A percentile compares a stretch with the other conserved stretches of the same genome.
Conservation (phyloP, 352 stramenopile genomes). For the Globisporangium solare region DNA sequence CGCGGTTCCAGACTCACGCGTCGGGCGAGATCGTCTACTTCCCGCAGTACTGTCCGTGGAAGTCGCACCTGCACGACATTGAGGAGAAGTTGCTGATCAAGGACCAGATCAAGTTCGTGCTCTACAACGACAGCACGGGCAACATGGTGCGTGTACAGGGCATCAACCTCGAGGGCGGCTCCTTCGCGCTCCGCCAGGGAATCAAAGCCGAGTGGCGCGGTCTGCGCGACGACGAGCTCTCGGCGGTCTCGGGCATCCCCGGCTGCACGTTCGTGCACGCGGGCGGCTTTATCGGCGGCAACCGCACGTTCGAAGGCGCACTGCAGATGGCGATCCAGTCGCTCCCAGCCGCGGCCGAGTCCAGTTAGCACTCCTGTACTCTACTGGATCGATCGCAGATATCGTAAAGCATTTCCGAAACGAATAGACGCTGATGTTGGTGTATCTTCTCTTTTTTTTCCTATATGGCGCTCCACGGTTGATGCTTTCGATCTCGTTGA, state of each 20-base stretch:
- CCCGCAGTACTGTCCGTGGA: constrained; percentile 92
- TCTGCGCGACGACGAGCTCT: constrained; percentile 92
- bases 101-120: constrained; percentile 95
- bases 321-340: constrained; percentile 91
- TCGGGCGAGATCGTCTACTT: constrained; percentile 94
- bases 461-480: no score
- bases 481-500: no score
- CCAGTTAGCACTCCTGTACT: no score
- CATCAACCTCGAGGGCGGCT: constrained; percentile 90
- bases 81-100: constrained; percentile 89
- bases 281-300: constrained; percentile 98
- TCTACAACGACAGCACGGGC: constrained; percentile 93
- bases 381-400: no score
- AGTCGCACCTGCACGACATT: constrained; percentile 95
- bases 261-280: constrained; percentile 97
- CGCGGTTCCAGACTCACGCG: constrained; percentile 85
- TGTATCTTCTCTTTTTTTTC: no score
- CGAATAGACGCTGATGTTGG: no score
- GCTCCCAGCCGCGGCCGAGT: constrained; percentile 15
- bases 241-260: constrained; percentile 81
- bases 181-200: constrained; percentile 92
- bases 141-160: constrained; percentile 95
- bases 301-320: constrained; percentile 94
- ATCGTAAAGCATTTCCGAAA: no score
- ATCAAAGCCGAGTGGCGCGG: constrained; percentile 93